Base-by-base conservation (phyloP, 352 stramenopile genomes). In the Globisporangium perplexum region DNA sequence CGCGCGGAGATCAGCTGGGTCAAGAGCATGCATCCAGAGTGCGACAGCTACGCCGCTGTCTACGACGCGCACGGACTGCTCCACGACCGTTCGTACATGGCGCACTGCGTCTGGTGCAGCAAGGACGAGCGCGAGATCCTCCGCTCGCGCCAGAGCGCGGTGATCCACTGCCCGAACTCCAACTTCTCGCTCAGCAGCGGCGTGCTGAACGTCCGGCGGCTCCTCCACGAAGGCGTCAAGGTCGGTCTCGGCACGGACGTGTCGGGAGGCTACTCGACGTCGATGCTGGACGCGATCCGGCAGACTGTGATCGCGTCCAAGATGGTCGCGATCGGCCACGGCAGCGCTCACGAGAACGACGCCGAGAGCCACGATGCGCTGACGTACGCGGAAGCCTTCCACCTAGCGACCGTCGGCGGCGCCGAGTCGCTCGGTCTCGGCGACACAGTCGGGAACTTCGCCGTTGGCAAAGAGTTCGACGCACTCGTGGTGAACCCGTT, bases 131-230 rank as follows among this genome's bases (percentile, higher is more conserved):
- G 83, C 7, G 66, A 72, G 5, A 50, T 97, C 5, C 62, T 98
- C 30, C 63, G 53, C 33, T 58, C 69, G 15, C 76, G 64, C 17
- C 60, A 85, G 43, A 78, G 82, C 17, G 87, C 72, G 1, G 85
- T 98, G n/a, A 96, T 97, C 18, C 91, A 98, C 64, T 98, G 95
- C 63, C 89, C 95, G 20, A 95, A 96, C 47, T 97, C 86, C 22
- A 98, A 98, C 63, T 97, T 98, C 50, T 97, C 87, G 39, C 84
- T 98, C 51, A 81, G 73, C n/a, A 90, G 85, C 55, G 79, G 88
- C 41, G 77, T 92, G 3, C 51, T 93, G n/a, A 92, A 93, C 55
- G 83, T 93, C 10, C 77, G 82, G 20, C 84, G 71, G 28, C 53
- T 84, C 54, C 63, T 90, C n/a, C 60, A 76, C 55, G 73, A 90